These are phyloP conservation scores for Globisporangium cylindrosporum DNA, from an alignment of 352 stramenopile species.

Conservation along the genomic window DNA sequence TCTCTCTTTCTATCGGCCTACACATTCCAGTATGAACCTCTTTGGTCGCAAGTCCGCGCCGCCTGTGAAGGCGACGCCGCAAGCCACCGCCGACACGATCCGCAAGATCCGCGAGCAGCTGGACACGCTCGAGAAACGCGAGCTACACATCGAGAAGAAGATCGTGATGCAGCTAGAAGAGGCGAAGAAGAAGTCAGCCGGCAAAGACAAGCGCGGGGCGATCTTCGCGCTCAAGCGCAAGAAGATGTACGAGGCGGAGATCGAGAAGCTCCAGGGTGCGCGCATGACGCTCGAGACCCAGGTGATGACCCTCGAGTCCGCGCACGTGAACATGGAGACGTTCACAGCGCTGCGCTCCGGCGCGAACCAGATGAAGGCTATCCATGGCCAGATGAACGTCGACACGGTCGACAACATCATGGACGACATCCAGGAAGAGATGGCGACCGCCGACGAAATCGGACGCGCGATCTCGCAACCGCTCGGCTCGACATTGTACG, in stretches of 20 bases:
- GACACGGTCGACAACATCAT: constrained; percentile 98
- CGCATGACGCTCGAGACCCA: constrained; percentile 96
- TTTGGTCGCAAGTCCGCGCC: constrained; percentile 79
- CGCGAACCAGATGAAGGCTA: constrained; percentile 94
- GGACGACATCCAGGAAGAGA: constrained; percentile 97
- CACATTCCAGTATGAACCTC: constrained; percentile 62
- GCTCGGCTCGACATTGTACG: constrained; percentile 89
- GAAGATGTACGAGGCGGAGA: constrained; percentile 98
- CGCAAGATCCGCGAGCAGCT: constrained; percentile 89
- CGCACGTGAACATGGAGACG: constrained; percentile 95
- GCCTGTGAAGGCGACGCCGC: constrained; percentile 44
- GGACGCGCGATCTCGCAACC: constrained; percentile 91
- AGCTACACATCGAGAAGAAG: constrained; percentile 97
- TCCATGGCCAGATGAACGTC: constrained; percentile 94
- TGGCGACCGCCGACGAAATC: constrained; percentile 95
- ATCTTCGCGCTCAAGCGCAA: constrained; percentile 98
- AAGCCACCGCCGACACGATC: constrained; percentile 87
- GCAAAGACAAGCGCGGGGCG: constrained; percentile 97
- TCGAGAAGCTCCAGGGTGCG: constrained; percentile 96
- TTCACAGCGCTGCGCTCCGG: constrained; percentile 93
- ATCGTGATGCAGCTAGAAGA: constrained; percentile 91
- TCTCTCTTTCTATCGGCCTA: neutral
- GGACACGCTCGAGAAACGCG: constrained; percentile 91
- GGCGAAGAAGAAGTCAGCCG: constrained; percentile 95
- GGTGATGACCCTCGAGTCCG: constrained; percentile 90